phyloP scores from a whole-genome alignment of 768 basidiomycete species.

The Termitomyces sp. region DNA sequence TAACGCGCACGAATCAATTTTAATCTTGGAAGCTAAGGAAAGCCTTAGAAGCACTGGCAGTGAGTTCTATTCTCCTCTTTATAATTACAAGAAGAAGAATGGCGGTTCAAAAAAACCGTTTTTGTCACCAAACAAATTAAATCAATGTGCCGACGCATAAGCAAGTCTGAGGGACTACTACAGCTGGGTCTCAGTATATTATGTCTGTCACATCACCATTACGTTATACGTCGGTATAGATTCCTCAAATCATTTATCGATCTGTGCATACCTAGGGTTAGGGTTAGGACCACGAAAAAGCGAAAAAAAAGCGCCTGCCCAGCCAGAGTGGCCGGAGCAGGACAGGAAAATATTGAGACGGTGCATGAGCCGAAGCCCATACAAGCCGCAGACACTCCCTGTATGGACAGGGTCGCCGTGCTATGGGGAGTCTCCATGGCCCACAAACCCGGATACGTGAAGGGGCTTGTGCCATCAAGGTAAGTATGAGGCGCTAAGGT shows the following conservation, averaged over 20 bases:
- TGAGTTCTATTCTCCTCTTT: background rate
- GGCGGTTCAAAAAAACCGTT: background rate
- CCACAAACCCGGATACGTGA: constrained; percentile 53
- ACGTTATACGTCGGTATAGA: too few relatives aligned
- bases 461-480: constrained; percentile 59
- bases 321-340: constrained; percentile 47
- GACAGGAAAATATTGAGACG: constrained; percentile 56
- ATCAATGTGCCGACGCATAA: too few relatives aligned
- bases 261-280: background rate
- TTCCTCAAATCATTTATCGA: too few relatives aligned
- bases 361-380: constrained; percentile 61
- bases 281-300: background rate
- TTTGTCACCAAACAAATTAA: background rate
- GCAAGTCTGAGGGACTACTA: too few relatives aligned
- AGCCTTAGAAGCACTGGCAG: background rate
- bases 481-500: constrained; percentile 40
- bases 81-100: background rate
- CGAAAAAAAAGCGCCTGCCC: constrained; percentile 29
- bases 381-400: constrained; percentile 49
- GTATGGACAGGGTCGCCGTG: constrained; percentile 68
- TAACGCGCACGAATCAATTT: too few relatives aligned
- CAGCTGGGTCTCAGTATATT: too few relatives aligned
- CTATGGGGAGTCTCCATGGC: constrained; percentile 55
- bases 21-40: too few relatives aligned
- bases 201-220: too few relatives aligned